phyloP scores from a whole-genome alignment of 2,329 filamentous ascomycete genomes.

The Lachnellula occidentalis region DNA sequence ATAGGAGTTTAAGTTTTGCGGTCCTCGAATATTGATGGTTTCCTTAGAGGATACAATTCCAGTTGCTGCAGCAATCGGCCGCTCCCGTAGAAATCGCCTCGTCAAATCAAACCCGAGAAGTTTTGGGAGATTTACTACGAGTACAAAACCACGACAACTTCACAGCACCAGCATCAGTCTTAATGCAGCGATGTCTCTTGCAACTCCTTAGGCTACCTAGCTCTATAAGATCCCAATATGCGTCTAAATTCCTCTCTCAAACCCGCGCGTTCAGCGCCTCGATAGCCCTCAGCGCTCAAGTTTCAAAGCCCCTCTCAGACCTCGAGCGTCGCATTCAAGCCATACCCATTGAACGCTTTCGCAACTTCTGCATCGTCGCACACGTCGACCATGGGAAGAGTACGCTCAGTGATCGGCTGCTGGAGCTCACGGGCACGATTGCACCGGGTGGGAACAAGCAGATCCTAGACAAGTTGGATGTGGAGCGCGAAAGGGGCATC shows the following conservation, averaged over 20 bases:
- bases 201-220: slow-evolving; percentile 31
- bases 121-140: neutral
- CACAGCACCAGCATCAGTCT: neutral
- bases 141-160: neutral
- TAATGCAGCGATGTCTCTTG: slow-evolving; percentile 34
- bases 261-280: slow-evolving; percentile 25
- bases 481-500: slow-evolving; percentile 92
- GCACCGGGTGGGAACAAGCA: slow-evolving; percentile 83
- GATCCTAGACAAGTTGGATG: slow-evolving; percentile 93
- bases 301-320: slow-evolving; percentile 33
- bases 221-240: slow-evolving; percentile 27
- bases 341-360: slow-evolving; percentile 73
- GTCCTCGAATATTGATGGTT: neutral
- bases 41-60: slow-evolving; percentile 5
- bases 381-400: slow-evolving; percentile 99
- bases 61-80: slow-evolving; percentile 11
- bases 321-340: slow-evolving; percentile 59
- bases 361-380: slow-evolving; percentile 98
- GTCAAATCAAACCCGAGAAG: slow-evolving; percentile 2
- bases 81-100: slow-evolving; percentile 1
- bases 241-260: slow-evolving; percentile 21
- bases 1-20: slow-evolving; percentile 1
- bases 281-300: slow-evolving; percentile 24
- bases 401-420: slow-evolving; percentile 83
- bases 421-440: slow-evolving; percentile 94